Percentiles rank a stretch among this genome's conserved stretches.
phyloP scores from a whole-genome alignment of 176 grass and related monocot genomes.

The Canna indica region DNA sequence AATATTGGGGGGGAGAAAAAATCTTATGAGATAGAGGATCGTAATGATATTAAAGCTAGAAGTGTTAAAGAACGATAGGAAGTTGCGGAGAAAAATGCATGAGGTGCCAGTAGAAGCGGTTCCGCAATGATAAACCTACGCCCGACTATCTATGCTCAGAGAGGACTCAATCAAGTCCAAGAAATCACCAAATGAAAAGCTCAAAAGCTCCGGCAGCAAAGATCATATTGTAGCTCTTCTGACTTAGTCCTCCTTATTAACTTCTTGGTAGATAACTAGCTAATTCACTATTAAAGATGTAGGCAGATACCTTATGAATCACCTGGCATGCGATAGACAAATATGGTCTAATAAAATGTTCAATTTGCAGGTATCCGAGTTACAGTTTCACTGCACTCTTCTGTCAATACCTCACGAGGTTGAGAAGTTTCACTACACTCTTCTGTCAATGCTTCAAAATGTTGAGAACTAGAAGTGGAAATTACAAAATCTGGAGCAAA shows the following conservation, averaged over 20 bases:
- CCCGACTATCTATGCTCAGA: constrained; percentile 17
- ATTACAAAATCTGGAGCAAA: constrained; percentile 8
- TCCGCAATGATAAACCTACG: constrained; percentile 24
- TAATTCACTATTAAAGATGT: too few relatives aligned
- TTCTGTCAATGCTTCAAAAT: constrained; percentile 18
- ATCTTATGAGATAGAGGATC: constrained; percentile 24
- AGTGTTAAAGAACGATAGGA: constrained; percentile 26
- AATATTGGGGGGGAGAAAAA: constrained; percentile 31
- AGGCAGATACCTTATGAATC: too few relatives aligned
- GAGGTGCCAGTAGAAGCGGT: constrained; percentile 12
- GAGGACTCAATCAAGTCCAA: constrained; percentile 30
- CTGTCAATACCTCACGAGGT: constrained; percentile 19
- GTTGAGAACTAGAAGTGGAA: constrained; percentile 20
- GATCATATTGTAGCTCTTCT: too few relatives aligned
- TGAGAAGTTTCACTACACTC: constrained; percentile 26
- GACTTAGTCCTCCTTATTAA: too few relatives aligned
- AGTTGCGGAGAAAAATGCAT: constrained; percentile 20
- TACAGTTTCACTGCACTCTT: constrained; percentile 29
- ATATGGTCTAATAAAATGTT: too few relatives aligned
- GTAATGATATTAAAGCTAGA: constrained; percentile 15
- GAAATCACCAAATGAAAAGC: constrained; percentile 21
- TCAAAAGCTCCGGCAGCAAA: constrained; percentile 22
- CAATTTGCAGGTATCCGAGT: constrained; percentile 31
- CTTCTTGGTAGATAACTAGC: too few relatives aligned
- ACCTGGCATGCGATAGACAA: too few relatives aligned